Percentiles rank a stretch among this genome's conserved stretches.
These are phyloP conservation scores for Trichoderma sp. DNA, from an alignment of 2,329 filamentous ascomycete species.

Conservation along the genomic window DNA sequence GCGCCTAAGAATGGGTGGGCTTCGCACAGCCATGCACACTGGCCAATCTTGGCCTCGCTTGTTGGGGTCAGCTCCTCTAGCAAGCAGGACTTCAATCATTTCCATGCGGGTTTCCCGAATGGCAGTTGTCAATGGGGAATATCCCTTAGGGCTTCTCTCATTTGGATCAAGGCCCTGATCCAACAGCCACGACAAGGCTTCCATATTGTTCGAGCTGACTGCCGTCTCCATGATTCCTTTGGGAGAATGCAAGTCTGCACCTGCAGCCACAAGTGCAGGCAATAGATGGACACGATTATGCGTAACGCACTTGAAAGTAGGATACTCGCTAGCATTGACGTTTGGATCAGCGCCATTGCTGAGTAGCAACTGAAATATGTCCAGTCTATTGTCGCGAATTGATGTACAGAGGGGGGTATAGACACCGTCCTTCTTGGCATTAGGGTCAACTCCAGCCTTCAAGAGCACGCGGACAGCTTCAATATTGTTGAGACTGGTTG, in stretches of 20 bases:
- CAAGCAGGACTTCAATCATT: conserved; percentile 57
- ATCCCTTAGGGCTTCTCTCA: conserved; percentile 54
- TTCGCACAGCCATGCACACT: conserved; percentile 63
- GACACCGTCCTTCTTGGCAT: conserved; percentile 61
- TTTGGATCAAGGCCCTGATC: conserved; percentile 60
- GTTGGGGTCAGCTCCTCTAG: conserved; percentile 59
- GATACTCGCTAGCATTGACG: conserved; percentile 60
- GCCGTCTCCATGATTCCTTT: conserved; percentile 66
- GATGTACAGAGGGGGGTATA: conserved; percentile 67
- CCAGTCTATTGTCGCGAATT: conserved; percentile 62
- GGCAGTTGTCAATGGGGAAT: conserved; percentile 63
- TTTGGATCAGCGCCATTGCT: conserved; percentile 60
- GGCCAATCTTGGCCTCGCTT: conserved; percentile 68
- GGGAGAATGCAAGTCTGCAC: conserved; percentile 56
- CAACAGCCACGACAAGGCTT: conserved; percentile 59
- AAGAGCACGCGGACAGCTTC: conserved; percentile 58
- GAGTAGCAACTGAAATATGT: conserved; percentile 60
- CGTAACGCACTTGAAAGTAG: conserved; percentile 65
- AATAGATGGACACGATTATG: conserved; percentile 62
- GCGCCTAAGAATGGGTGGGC: conserved; percentile 57
- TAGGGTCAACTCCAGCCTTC: conserved; percentile 58
- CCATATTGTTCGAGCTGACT: conserved; percentile 58
- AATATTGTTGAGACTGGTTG: conserved; percentile 60
- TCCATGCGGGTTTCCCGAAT: conserved; percentile 59
- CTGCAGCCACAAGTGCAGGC: conserved; percentile 56